Base-by-base conservation (phyloP, 768 basidiomycete species). In the Russula virescens region DNA sequence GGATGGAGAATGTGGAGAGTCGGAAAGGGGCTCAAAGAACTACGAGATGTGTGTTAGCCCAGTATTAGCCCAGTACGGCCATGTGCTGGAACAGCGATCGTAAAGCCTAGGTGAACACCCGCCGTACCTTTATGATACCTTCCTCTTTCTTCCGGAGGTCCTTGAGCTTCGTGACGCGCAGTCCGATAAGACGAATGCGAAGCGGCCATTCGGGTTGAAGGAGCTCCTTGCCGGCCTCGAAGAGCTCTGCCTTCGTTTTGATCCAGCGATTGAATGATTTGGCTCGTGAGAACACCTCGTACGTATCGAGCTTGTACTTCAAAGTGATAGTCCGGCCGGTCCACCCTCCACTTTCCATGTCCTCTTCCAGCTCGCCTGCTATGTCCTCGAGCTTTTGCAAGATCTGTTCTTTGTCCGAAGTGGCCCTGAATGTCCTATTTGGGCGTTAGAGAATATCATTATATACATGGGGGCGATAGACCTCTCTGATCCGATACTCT, bases 401-500 rank as follows among this genome's bases (percentile, higher is more conserved):
- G 19, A 97, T 89, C 61, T 81, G 81, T 1, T 80, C 79, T 61
- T 83, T 81, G 65, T 91, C 81, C 14, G 77, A 78, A 50, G 91
- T 76, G 0, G 91, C 77, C 28, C 80, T 76, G 71, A 96, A 96
- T 3, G 92, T 94, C 58, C 93, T 94, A 23, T 70, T 59, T 1
- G 5, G 19, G 38, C 2, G 25, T 51, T 16, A 58, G 54, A 53
- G 19, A 2, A 57, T 61, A 55, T 43, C 53, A 26, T 7, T 7
- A 21, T 43, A 26, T 19, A 42, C 19, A 48, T n/a, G 18, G 7
- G 21, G 14, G 23, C 14, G 16, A 0, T 18, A 56, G 21, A 91
- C 90, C 90, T 78, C 77, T 99, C 97, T 34, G 88, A 84, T 1
- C 97, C 96, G 40, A 98, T 91, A 63, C 91, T 94, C 76, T 95